Conservation (phyloP, 73 alveolate genomes). For the Urostyla sp. region DNA sequence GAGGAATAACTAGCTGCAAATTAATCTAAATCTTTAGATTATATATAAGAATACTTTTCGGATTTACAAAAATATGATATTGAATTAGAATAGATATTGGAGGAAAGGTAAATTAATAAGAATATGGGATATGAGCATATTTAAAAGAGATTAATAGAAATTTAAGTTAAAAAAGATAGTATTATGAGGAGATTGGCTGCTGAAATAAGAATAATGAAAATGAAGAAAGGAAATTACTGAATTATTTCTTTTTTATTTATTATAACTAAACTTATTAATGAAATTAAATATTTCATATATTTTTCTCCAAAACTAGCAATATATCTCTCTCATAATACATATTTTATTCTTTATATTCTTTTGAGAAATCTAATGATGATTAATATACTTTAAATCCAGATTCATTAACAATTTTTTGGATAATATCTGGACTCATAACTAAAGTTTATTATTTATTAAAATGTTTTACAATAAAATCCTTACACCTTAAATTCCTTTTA, state of each 20-base stretch:
- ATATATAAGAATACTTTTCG: constrained; percentile 37
- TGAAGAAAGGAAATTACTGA: no score
- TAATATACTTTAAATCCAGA: constrained; percentile 45
- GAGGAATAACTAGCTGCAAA: background rate
- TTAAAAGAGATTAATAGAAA: background rate
- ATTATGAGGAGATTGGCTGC: constrained; percentile 57
- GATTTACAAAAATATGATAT: background rate
- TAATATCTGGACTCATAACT: constrained; percentile 65
- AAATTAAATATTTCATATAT: no score
- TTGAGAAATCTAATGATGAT: background rate
- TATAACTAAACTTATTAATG: no score
- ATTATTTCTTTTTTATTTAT: no score
- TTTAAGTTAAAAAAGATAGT: background rate
- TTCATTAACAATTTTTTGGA: constrained; percentile 38
- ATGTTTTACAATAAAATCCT: constrained; percentile 58
- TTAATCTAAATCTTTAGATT: constrained; percentile 34
- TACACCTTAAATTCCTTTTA: constrained; percentile 47
- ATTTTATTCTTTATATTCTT: background rate
- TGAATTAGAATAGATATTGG: constrained; percentile 6
- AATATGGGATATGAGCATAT: constrained; percentile 6
- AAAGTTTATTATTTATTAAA: background rate
- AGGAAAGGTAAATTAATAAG: background rate
- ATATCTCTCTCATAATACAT: constrained; percentile 50
- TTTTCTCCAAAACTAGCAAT: constrained; percentile 3
- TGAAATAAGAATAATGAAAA: constrained; percentile 51